Percentiles rank a stretch among this genome's conserved stretches.
Conservation (phyloP, 257 asterid species). For the Solanum ossicruentum region DNA sequence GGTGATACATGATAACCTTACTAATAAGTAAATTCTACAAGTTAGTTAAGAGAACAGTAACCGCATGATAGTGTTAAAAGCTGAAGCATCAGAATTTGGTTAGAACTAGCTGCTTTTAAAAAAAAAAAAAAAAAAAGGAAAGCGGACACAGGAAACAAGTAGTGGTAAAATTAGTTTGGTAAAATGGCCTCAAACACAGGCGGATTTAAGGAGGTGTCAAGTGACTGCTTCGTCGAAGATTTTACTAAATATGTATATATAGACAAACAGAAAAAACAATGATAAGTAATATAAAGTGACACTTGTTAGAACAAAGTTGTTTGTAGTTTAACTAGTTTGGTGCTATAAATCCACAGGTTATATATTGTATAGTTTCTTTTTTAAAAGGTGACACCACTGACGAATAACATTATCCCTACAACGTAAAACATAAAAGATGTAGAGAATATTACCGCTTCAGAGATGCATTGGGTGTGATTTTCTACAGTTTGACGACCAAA, state of each 20-base stretch:
- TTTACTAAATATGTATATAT: no score
- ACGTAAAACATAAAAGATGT: background rate
- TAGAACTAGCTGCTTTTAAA: background rate
- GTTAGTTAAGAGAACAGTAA: background rate
- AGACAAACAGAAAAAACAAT: no score
- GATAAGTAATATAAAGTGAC: no score
- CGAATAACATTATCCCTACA: background rate
- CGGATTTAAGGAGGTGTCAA: no score
- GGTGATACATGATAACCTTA: background rate
- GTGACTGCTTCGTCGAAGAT: no score
- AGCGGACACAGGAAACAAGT: background rate
- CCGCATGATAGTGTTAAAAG: background rate
- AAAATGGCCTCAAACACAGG: background rate
- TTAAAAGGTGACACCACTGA: no score
- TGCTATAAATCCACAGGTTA: no score
- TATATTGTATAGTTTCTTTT: no score
- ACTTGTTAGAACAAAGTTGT: no score
- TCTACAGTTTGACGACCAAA: slow-evolving; percentile 66
- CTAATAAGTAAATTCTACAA: background rate
- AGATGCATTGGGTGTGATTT: slow-evolving; percentile 79
- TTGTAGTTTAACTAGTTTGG: no score
- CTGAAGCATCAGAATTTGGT: background rate
- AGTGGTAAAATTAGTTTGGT: background rate
- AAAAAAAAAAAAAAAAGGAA: background rate
- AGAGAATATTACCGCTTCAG: slow-evolving; percentile 52